Conservation (phyloP, 1,284 basidiomycete genomes). For the Ceratobasidium sp. region DNA sequence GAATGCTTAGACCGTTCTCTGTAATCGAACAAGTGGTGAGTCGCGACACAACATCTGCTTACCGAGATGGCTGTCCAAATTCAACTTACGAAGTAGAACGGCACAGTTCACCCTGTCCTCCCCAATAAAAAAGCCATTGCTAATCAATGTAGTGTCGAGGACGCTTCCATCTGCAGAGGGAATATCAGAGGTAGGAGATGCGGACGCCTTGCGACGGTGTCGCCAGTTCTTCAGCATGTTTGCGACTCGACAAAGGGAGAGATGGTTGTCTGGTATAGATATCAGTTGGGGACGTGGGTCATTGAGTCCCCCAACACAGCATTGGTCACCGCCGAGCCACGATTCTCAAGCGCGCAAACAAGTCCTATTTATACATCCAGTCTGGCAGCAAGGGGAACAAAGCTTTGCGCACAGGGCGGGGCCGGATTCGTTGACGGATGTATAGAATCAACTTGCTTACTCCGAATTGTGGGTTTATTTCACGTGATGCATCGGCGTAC, state of each 20-base stretch:
- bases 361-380: too few species aligned
- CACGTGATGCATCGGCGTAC: too few species aligned
- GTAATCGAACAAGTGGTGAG: slow-evolving; percentile 29
- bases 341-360: neutral
- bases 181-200: slow-evolving; percentile 58
- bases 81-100: slow-evolving; percentile 87
- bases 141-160: slow-evolving; percentile 88
- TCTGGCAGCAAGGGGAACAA: neutral
- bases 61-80: slow-evolving; percentile 4
- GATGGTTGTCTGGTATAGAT: slow-evolving; percentile 12
- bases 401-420: neutral
- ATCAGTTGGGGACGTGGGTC: neutral
- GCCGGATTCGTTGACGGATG: too few species aligned
- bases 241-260: neutral
- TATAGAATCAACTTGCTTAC: too few species aligned
- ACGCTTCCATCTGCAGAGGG: slow-evolving; percentile 87
- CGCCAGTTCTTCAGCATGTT: slow-evolving; percentile 21
- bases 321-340: slow-evolving; percentile 9
- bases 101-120: slow-evolving; percentile 92
- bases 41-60: neutral
- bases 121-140: slow-evolving; percentile 89
- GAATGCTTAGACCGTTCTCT: slow-evolving; percentile 89
- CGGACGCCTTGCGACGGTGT: slow-evolving; percentile 16
- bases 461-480: too few species aligned
- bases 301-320: slow-evolving; percentile 17